phyloP scores from a whole-genome alignment of 2,329 filamentous ascomycete genomes.

The Orbilia blumenaviensis region DNA sequence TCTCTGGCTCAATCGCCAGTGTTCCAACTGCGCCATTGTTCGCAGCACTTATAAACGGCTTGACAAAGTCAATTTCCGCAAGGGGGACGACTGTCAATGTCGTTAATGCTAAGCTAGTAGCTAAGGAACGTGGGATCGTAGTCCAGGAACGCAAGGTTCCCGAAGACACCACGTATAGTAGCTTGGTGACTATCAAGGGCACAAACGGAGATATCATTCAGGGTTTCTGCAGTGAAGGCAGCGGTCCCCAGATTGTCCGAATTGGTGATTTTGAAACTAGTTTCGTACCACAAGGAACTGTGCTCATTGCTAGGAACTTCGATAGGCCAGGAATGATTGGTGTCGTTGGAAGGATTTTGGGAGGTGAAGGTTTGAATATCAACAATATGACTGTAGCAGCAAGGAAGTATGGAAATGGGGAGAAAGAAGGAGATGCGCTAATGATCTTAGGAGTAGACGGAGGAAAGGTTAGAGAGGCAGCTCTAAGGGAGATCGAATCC shows the following conservation, averaged over 20 bases:
- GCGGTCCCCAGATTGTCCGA: conserved; percentile 73
- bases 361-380: conserved; percentile 77
- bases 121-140: conserved; percentile 78
- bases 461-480: conserved; percentile 67
- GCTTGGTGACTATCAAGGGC: conserved; percentile 75
- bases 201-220: conserved; percentile 66
- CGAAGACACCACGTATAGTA: conserved; percentile 72
- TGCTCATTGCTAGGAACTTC: conserved; percentile 83
- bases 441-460: conserved; percentile 83
- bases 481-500: conserved; percentile 62
- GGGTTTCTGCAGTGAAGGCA: conserved; percentile 72
- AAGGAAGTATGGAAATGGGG: conserved; percentile 58
- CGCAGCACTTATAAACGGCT: conserved; percentile 79
- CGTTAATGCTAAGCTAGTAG: conserved; percentile 79
- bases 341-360: conserved; percentile 76
- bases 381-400: conserved; percentile 77
- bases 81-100: conserved; percentile 79
- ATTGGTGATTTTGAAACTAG: conserved; percentile 77
- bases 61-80: conserved; percentile 74
- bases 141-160: conserved; percentile 76
- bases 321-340: conserved; percentile 85
- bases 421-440: conserved; percentile 71
- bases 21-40: conserved; percentile 81
- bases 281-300: conserved; percentile 76
- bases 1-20: conserved; percentile 76